Evolutionary conservation across 2,329 filamentous ascomycete species (phyloP).

Genomic region (Aspergillus piperis): DNA sequence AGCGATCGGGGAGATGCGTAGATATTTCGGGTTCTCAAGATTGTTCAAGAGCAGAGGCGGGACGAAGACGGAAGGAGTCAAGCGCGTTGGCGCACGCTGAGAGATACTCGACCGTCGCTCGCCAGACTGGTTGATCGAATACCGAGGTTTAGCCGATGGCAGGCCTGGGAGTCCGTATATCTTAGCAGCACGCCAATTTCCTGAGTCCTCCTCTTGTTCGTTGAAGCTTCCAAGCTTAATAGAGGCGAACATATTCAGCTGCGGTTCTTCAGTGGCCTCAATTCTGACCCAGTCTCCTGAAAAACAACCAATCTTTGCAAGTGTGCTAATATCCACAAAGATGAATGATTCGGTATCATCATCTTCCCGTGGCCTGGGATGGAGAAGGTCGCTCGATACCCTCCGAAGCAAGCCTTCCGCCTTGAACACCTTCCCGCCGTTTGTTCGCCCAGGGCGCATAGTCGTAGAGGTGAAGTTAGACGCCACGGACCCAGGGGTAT

Average conservation of each 20-base stretch:
- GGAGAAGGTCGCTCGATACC: constrained; percentile 75
- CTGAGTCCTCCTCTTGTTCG: constrained; percentile 56
- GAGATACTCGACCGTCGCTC: constrained; percentile 58
- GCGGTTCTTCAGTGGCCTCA: constrained; percentile 72
- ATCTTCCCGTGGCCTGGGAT: constrained; percentile 79
- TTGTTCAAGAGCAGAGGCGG: constrained; percentile 89
- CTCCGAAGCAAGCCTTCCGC: constrained; percentile 72
- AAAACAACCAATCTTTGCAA: constrained; percentile 91
- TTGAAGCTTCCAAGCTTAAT: constrained; percentile 58
- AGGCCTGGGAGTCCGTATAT: constrained; percentile 82
- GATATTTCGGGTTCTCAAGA: constrained; percentile 72
- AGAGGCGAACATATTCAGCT: constrained; percentile 59
- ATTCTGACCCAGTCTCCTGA: constrained; percentile 95
- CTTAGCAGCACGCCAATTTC: constrained; percentile 80
- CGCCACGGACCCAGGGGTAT: constrained; percentile 84
- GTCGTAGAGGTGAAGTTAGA: constrained; percentile 86
- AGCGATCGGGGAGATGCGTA: constrained; percentile 69
- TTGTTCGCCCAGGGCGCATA: constrained; percentile 68
- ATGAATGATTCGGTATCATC: constrained; percentile 85
- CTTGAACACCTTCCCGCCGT: constrained; percentile 75
- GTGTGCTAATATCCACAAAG: constrained; percentile 82
- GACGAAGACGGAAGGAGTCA: constrained; percentile 68
- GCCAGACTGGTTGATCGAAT: constrained; percentile 54
- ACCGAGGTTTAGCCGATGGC: constrained; percentile 56
- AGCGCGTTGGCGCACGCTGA: constrained; percentile 45